Conservation (phyloP, 2,329 filamentous ascomycete species). For the Colletotrichum tamarilloi region DNA sequence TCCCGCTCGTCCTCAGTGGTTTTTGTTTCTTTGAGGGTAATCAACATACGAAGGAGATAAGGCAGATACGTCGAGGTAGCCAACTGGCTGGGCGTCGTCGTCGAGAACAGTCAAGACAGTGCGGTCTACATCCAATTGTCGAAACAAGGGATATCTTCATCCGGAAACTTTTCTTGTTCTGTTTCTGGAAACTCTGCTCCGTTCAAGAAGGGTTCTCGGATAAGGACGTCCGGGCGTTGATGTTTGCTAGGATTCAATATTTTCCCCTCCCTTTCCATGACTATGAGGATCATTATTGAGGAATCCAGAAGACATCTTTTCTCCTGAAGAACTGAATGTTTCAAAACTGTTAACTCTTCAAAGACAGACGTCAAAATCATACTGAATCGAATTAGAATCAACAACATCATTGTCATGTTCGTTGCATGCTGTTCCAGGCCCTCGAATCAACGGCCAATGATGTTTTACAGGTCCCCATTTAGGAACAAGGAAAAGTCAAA, state of each 20-base stretch:
- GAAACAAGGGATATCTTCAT: neutral
- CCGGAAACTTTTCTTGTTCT: neutral
- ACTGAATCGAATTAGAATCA: neutral
- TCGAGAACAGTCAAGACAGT: neutral
- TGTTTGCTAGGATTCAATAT: neutral
- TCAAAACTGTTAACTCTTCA: neutral
- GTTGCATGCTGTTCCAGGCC: neutral
- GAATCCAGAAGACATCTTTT: neutral
- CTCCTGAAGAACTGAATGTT: neutral
- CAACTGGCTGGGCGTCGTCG: neutral
- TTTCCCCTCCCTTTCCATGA: neutral
- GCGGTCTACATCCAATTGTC: neutral
- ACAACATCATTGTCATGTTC: neutral
- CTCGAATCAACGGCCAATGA: neutral
- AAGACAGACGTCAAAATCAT: neutral
- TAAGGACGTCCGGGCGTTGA: neutral
- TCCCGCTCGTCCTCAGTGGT: too few relatives aligned
- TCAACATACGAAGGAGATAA: too few relatives aligned
- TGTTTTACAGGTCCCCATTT: neutral
- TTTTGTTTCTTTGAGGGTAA: too few relatives aligned
- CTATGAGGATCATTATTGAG: neutral
- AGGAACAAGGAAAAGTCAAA: neutral
- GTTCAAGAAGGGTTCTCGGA: neutral
- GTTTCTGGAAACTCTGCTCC: neutral
- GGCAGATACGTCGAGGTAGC: neutral